phyloP scores from a whole-genome alignment of 2,329 filamentous ascomycete species.

The Monilinia vaccinii-corymbosi region DNA sequence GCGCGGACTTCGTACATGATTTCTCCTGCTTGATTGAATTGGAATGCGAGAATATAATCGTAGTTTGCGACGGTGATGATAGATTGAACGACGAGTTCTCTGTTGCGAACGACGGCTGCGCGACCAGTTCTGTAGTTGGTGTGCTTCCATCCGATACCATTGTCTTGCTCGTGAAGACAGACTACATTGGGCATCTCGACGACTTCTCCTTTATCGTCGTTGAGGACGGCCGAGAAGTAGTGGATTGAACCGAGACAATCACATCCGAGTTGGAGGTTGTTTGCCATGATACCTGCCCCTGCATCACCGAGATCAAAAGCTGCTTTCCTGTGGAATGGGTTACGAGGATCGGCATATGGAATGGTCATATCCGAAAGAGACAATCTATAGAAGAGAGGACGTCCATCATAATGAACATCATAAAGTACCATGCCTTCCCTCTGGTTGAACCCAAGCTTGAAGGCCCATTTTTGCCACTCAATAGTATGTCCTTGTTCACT shows the following conservation, averaged over 20 bases:
- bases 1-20: conserved; percentile 59
- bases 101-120: conserved; percentile 52
- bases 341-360: conserved; percentile 53
- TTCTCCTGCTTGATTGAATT: conserved; percentile 63
- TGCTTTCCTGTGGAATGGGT: conserved; percentile 60
- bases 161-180: conserved; percentile 63
- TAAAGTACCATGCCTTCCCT: conserved; percentile 60
- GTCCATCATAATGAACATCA: conserved; percentile 52
- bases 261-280: conserved; percentile 60
- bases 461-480: conserved; percentile 58
- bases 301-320: conserved; percentile 63
- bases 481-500: conserved; percentile 45
- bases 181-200: conserved; percentile 55
- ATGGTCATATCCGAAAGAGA: conserved; percentile 56
- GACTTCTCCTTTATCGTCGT: conserved; percentile 50
- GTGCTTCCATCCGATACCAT: conserved; percentile 59
- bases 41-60: conserved; percentile 64
- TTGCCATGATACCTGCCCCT: conserved; percentile 57
- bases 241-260: conserved; percentile 64
- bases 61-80: conserved; percentile 67
- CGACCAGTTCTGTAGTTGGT: conserved; percentile 58
- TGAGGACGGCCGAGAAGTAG: conserved; percentile 51
- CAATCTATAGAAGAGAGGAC: conserved; percentile 59
- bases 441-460: conserved; percentile 52
- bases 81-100: conserved; percentile 58